Evolutionary conservation across 75 land plant species (phyloP), one percentile per base, ranked within the genome.

Genomic region (Sequoia sempervirens): DNA sequence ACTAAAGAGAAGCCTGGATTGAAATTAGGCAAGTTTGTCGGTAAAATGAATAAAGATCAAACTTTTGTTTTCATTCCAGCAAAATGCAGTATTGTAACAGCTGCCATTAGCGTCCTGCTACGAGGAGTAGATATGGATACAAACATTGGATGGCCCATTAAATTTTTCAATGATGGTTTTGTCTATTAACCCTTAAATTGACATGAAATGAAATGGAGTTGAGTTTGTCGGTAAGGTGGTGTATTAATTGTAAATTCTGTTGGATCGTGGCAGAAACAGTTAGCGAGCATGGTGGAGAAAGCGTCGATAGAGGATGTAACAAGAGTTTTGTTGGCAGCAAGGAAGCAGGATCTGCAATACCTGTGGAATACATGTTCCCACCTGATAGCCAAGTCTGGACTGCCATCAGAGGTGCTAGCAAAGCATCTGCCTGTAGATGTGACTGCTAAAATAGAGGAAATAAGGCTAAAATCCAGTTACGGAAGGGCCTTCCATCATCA

Each of bases 261-360:
- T 26, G 11, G 32, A 28, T 68, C 2, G 53, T 50, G 28, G 36
- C 91, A 96, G 96, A 96, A 91, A 74, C 95, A 96, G 86, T 87
- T 96, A 76, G 93, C 88, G 34, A 89, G 84, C 84, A 93, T 96
- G 90, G 95, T 95, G 30, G 98, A 93, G 86, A 94, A 96, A 68
- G 92, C 95, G n/a, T 93, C 96, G 50, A 92, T 94, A 36, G 95
- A 96, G 30, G 96, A 96, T 66, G 96, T 94, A 56, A 95, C 95
- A 95, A 94, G 93, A 50, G 93, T 96, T 2, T 84, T 96, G n/a
- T 82, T 94, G 52, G 92, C 94, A 11, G 94, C 98, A 23, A 83
- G 95, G 86, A 95, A 93, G 85, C 96, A 96, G 83, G 97, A 93
- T 56, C 86, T 91, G 84, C 94, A 88, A 54, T 94, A 90, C 46